A percentile compares a stretch with the other conserved stretches of the same genome.
phyloP scores from a whole-genome alignment of 768 basidiomycete species.

The Mycena galopus region DNA sequence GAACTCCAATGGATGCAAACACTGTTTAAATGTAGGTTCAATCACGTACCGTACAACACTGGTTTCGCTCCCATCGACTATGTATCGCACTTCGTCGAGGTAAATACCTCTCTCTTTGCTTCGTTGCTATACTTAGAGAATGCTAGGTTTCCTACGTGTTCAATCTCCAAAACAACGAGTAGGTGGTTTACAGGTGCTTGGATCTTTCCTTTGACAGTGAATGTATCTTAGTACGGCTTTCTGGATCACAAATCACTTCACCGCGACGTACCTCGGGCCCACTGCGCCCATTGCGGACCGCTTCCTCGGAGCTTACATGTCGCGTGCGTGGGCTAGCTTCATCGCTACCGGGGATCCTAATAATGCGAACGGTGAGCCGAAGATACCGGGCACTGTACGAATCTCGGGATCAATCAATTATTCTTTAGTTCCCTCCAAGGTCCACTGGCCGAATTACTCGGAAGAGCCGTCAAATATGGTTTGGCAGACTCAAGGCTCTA shows the following conservation, averaged over 20 bases:
- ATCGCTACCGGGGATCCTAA: constrained; percentile 36
- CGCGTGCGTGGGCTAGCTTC: constrained; percentile 34
- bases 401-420: background rate
- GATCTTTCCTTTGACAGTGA: background rate
- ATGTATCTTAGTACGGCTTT: constrained; percentile 21
- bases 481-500: constrained; percentile 33
- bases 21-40: constrained; percentile 17
- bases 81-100: constrained; percentile 33
- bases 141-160: constrained; percentile 31
- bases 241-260: constrained; percentile 36
- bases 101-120: background rate
- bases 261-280: constrained; percentile 30
- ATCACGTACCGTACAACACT: constrained; percentile 27
- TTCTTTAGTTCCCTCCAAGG: constrained; percentile 19
- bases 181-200: background rate
- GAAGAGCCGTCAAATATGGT: constrained; percentile 26
- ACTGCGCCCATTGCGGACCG: constrained; percentile 32
- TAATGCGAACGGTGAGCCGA: constrained; percentile 24
- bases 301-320: constrained; percentile 32
- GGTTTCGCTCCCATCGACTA: constrained; percentile 13
- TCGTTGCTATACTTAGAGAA: background rate
- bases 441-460: constrained; percentile 33
- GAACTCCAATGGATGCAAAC: no score
- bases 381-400: background rate
- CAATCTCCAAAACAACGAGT: constrained; percentile 36